Evolutionary conservation across 2,329 filamentous ascomycete species (phyloP).

Genomic region (Pseudophaeomoniella oleicola): DNA sequence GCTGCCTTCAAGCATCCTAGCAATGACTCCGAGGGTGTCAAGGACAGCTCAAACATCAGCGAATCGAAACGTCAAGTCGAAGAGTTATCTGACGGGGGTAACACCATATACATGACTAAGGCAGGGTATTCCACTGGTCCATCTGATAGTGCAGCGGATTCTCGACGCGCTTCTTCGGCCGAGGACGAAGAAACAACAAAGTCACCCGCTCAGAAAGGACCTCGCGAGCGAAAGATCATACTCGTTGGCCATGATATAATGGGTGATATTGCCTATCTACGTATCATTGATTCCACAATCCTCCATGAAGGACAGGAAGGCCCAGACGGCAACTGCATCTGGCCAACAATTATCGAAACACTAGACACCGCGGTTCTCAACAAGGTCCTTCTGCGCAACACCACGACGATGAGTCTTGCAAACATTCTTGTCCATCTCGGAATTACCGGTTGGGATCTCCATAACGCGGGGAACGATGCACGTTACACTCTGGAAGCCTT

Average conservation of each 20-base stretch:
- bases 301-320: constrained; percentile 11
- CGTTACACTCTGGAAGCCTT: constrained; percentile 63
- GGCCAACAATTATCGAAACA: constrained; percentile 36
- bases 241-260: constrained; percentile 64
- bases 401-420: constrained; percentile 41
- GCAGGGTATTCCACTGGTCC: too few relatives aligned
- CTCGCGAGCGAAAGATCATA: constrained; percentile 44
- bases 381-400: constrained; percentile 36
- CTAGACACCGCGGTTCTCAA: constrained; percentile 64
- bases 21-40: background rate
- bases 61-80: background rate
- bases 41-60: background rate
- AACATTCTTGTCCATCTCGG: constrained; percentile 49
- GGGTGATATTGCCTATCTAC: constrained; percentile 55
- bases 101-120: too few relatives aligned
- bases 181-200: background rate
- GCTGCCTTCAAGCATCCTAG: constrained; percentile 10
- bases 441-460: constrained; percentile 50
- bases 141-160: too few relatives aligned
- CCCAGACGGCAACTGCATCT: constrained; percentile 16
- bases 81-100: too few relatives aligned
- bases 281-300: constrained; percentile 46
- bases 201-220: constrained; percentile 3
- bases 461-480: constrained; percentile 81
- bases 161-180: too few relatives aligned